A percentile compares a stretch with the other conserved stretches of the same genome.
These are phyloP conservation scores for Aspergillus hancockii DNA, from an alignment of 495 filamentous ascomycete genomes.

Conservation along the genomic window DNA sequence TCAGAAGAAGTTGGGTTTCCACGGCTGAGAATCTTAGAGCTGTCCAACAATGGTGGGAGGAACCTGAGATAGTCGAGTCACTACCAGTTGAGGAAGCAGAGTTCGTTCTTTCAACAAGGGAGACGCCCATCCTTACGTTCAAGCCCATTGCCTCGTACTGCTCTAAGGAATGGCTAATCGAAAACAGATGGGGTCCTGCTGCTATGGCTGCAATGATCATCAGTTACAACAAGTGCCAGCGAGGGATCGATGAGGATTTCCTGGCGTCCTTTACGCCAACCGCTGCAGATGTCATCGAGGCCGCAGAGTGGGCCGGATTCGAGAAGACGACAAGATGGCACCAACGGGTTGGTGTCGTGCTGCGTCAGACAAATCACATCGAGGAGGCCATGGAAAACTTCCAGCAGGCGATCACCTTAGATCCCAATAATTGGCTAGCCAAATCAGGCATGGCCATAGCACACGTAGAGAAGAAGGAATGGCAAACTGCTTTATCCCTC, in stretches of 20 bases:
- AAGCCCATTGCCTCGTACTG: slow-evolving; percentile 4
- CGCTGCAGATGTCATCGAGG: slow-evolving; percentile 10
- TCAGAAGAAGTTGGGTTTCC: too few relatives aligned
- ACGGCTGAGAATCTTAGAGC: too few relatives aligned
- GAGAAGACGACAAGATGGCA: slow-evolving; percentile 11
- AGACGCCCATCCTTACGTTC: slow-evolving; percentile 10
- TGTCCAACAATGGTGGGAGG: too few relatives aligned
- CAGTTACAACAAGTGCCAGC: neutral
- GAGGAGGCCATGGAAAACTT: slow-evolving; percentile 8
- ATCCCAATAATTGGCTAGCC: neutral
- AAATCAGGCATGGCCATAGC: slow-evolving; percentile 7
- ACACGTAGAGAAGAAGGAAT: neutral
- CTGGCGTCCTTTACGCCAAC: neutral
- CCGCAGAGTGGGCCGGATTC: slow-evolving; percentile 6
- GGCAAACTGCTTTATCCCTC: slow-evolving; percentile 5
- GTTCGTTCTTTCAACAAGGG: too few relatives aligned
- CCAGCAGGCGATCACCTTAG: slow-evolving; percentile 1
- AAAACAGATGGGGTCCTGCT: slow-evolving; percentile 1
- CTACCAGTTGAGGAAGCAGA: too few relatives aligned
- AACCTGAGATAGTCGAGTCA: too few relatives aligned
- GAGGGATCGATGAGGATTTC: slow-evolving; percentile 3
- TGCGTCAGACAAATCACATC: slow-evolving; percentile 1
- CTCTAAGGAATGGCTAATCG: slow-evolving; percentile 6
- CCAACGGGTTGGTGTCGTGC: slow-evolving; percentile 8
- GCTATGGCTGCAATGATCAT: slow-evolving; percentile 1